These are phyloP conservation scores for Senna tora DNA, from an alignment of 306 rosid species.

Conservation along the genomic window DNA sequence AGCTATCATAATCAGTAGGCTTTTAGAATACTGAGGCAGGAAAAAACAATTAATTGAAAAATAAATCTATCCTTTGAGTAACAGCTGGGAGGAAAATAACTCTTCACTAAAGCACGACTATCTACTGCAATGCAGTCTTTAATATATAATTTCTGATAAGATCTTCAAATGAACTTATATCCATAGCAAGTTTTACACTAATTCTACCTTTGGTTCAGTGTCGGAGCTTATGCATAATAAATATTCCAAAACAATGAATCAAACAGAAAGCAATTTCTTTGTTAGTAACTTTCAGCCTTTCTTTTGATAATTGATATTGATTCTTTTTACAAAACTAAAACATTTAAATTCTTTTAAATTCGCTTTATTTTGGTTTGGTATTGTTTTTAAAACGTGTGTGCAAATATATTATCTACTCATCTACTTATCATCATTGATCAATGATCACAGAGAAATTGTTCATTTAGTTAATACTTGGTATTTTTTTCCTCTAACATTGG, in stretches of 20 bases:
- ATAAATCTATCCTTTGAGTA: too few relatives aligned
- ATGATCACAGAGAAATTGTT: constrained; percentile 1
- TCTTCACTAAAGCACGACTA: too few relatives aligned
- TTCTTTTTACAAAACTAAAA: background rate
- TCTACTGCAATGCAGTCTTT: too few relatives aligned
- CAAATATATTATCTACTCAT: background rate
- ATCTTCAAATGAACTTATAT: too few relatives aligned
- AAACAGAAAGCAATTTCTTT: background rate
- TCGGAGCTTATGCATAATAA: background rate
- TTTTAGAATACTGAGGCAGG: too few relatives aligned
- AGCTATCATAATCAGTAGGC: background rate
- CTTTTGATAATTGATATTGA: background rate
- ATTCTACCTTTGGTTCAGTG: too few relatives aligned
- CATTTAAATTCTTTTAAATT: background rate
- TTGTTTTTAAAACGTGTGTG: background rate
- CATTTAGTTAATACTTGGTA: constrained; percentile 17
- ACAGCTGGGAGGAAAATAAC: too few relatives aligned
- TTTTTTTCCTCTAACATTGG: constrained; percentile 27
- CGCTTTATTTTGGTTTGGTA: background rate
- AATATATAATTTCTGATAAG: too few relatives aligned
- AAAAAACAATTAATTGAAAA: too few relatives aligned
- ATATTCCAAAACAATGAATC: background rate
- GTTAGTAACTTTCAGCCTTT: background rate
- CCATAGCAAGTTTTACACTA: too few relatives aligned
- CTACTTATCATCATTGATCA: too few relatives aligned